phyloP scores from a whole-genome alignment of 306 rosid genomes.

The Mimosa bimucronata region DNA sequence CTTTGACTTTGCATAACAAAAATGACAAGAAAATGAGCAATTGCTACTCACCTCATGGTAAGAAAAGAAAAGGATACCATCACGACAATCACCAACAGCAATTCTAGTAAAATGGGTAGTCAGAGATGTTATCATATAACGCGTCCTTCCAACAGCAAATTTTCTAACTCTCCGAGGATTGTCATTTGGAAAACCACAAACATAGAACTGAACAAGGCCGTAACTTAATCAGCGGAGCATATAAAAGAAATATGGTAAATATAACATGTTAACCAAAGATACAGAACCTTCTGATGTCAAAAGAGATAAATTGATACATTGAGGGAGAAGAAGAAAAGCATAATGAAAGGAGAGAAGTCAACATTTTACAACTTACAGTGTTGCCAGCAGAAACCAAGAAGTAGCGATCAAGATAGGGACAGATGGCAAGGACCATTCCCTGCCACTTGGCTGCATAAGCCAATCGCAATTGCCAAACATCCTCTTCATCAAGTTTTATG shows the following conservation, averaged over 20 bases:
- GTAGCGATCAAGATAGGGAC: slow-evolving; percentile 89
- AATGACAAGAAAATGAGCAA: slow-evolving; percentile 26
- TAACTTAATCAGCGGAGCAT: slow-evolving; percentile 37
- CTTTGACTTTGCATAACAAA: neutral
- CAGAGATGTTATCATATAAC: slow-evolving; percentile 72
- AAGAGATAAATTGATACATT: slow-evolving; percentile 16
- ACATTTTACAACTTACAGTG: slow-evolving; percentile 63
- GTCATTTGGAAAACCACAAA: slow-evolving; percentile 86
- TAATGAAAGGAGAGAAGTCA: slow-evolving; percentile 21
- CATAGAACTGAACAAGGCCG: slow-evolving; percentile 74
- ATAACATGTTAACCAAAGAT: neutral
- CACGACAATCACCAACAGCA: slow-evolving; percentile 96
- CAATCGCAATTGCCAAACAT: slow-evolving; percentile 83
- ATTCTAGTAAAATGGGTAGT: slow-evolving; percentile 81
- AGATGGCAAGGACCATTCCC: slow-evolving; percentile 82
- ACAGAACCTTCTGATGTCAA: slow-evolving; percentile 27
- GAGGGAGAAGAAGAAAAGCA: neutral
- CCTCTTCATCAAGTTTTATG: slow-evolving; percentile 80
- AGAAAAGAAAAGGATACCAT: slow-evolving; percentile 79
- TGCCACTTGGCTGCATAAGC: slow-evolving; percentile 63
- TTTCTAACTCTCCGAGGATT: slow-evolving; percentile 65
- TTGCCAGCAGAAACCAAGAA: slow-evolving; percentile 92
- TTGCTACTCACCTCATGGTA: slow-evolving; percentile 78
- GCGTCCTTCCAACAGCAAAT: slow-evolving; percentile 72
- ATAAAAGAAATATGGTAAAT: neutral